These are phyloP conservation scores for Tricholoma saponaceum DNA, from an alignment of 768 basidiomycete genomes.

Conservation along the genomic window DNA sequence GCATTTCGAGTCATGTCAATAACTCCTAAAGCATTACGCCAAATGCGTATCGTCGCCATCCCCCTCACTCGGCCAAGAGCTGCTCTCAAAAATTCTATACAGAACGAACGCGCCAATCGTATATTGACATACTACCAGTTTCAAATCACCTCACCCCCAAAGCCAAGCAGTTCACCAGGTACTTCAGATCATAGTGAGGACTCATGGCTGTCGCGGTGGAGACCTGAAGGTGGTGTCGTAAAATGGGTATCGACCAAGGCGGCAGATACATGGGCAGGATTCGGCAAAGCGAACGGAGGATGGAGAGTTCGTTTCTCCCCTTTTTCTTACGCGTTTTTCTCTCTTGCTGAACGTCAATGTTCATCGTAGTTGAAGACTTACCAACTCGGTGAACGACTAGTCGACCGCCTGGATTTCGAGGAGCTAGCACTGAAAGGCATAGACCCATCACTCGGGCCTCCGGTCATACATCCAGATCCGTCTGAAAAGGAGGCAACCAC, in stretches of 20 bases:
- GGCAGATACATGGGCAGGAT: slow-evolving; percentile 54
- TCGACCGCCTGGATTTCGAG: slow-evolving; percentile 76
- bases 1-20: slow-evolving; percentile 14
- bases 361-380: slow-evolving; percentile 51
- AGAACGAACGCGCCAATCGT: slow-evolving; percentile 14
- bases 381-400: slow-evolving; percentile 59
- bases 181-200: slow-evolving; percentile 19
- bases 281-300: slow-evolving; percentile 63
- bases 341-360: background rate
- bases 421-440: slow-evolving; percentile 72
- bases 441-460: slow-evolving; percentile 67
- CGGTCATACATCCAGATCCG: slow-evolving; percentile 24
- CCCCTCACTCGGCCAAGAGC: slow-evolving; percentile 37
- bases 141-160: slow-evolving; percentile 27
- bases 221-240: slow-evolving; percentile 39
- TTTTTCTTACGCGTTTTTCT: background rate
- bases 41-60: slow-evolving; percentile 41
- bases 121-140: slow-evolving; percentile 42
- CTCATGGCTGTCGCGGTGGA: slow-evolving; percentile 24
- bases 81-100: slow-evolving; percentile 11
- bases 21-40: slow-evolving; percentile 22
- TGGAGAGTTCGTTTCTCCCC: slow-evolving; percentile 59
- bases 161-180: background rate
- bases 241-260: slow-evolving; percentile 52
- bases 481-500: slow-evolving; percentile 13